Percentiles rank a stretch among this genome's conserved stretches.
Conservation (phyloP, 208 protist species). For the Angomonas deanei region DNA sequence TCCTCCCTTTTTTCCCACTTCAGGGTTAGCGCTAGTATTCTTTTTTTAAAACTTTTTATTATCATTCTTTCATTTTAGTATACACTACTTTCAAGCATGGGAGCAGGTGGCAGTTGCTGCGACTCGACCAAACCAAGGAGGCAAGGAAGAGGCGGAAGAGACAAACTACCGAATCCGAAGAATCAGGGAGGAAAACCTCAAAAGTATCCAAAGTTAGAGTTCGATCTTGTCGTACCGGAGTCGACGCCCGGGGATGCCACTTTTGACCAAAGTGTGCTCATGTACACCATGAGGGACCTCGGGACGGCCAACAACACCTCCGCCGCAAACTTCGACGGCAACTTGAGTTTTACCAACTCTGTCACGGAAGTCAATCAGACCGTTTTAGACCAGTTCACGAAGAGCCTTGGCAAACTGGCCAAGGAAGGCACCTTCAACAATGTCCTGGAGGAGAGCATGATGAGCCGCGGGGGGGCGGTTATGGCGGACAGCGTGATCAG, state of each 20-base stretch:
- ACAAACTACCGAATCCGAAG: not conserved
- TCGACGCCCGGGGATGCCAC: not conserved
- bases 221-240: constrained; percentile 49
- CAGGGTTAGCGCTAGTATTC: not conserved
- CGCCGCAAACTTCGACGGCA: constrained; percentile 13
- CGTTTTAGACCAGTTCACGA: constrained; percentile 46
- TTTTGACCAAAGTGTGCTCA: constrained; percentile 15
- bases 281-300: constrained; percentile 53
- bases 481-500: not conserved
- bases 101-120: constrained; percentile 6
- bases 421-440: constrained; percentile 12
- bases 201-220: constrained; percentile 29
- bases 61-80: not conserved
- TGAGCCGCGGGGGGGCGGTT: not conserved
- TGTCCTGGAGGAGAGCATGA: constrained; percentile 48
- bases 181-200: constrained; percentile 12
- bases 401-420: constrained; percentile 31
- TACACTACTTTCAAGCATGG: not conserved
- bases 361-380: constrained; percentile 44
- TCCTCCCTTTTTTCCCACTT: not conserved
- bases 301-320: constrained; percentile 14
- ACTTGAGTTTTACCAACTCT: constrained; percentile 75
- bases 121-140: not conserved
- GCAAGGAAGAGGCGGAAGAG: not conserved
- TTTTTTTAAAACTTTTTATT: constrained; percentile 1